Evolutionary conservation across 2,329 filamentous ascomycete genomes (phyloP), one percentile per base, ranked within the genome.

Genomic region (Trichoderma sp.): DNA sequence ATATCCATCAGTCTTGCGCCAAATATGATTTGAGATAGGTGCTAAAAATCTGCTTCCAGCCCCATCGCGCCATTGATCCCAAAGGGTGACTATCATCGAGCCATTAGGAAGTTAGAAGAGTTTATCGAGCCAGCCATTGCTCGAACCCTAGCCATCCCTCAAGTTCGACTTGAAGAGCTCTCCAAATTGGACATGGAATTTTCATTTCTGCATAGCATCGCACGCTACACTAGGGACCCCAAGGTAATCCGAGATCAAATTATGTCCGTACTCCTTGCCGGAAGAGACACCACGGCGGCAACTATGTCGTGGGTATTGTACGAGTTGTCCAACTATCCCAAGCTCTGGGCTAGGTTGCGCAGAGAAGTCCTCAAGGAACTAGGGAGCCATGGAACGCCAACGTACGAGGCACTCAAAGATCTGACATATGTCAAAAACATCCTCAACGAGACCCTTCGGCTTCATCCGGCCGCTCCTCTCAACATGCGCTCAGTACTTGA

Each of bases 251-350:
- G 93, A n/a, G 92, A 95, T 79, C 92, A 95, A 78, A 85, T 94
- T 55, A 88, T 93, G 62, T 89, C 90, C 9, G 86, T 95, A 12
- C 86, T 95, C 32, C 73, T 98, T 15, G 95, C 95, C 1, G 94
- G 93, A 6, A 88, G 93, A 32, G 95, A 98, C 80, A 97, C 94
- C 7, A 97, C 95, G 0, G 94, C 94, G 23, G 88, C 87, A 20
- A 94, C 92, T 0, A 86, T 98, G 0, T 92, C 90, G 0, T 97
- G 94, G 91, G 85, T 88, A 43, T 86, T 97, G 72, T 96, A 95
- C 80, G 93, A 97, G 80, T 85, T 98, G 3, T 88, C 91, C 36
- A 88, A 89, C 17, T 86, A 92, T 74, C 93, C 93, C 0, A 82
- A 88, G 3, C 85, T 90, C 3, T 88, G 93, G 13, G 79, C 83